Conservation (phyloP, 495 filamentous ascomycete species). For the Penicillium samsonianum region DNA sequence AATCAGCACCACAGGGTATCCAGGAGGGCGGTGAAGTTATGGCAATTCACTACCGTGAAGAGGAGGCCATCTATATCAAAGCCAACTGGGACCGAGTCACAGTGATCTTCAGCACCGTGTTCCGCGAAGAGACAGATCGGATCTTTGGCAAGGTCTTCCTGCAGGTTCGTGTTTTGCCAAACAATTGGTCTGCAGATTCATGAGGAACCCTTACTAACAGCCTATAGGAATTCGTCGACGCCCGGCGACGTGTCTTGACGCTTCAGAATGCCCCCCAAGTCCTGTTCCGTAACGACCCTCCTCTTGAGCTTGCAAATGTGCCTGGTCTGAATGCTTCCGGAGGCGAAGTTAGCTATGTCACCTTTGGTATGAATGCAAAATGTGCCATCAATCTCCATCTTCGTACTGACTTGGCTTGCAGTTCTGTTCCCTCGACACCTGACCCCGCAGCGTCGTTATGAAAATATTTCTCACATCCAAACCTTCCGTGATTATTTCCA, state of each 20-base stretch:
- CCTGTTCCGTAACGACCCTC: constrained; percentile 93
- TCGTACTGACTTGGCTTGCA: constrained; percentile 39
- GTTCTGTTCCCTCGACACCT: constrained; percentile 96
- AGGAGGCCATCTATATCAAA: constrained; percentile 99
- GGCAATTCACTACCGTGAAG: constrained; percentile 96
- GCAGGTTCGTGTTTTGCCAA: constrained; percentile 46
- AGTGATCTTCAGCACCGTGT: constrained; percentile 98
- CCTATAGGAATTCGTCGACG: constrained; percentile 90
- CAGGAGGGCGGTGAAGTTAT: constrained; percentile 88
- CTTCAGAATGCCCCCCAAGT: constrained; percentile 99
- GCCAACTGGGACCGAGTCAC: constrained; percentile 95
- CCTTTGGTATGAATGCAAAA: constrained; percentile 69
- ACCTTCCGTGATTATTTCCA: constrained; percentile 99
- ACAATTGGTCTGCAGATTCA: neutral
- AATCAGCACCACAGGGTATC: constrained; percentile 87
- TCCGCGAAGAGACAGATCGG: constrained; percentile 94
- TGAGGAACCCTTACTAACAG: constrained; percentile 2
- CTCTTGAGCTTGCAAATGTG: constrained; percentile 83
- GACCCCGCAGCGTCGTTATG: constrained; percentile 81
- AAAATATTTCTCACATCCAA: constrained; percentile 98
- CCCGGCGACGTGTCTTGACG: constrained; percentile 72
- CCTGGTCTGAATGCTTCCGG: constrained; percentile 72
- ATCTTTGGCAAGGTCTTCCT: constrained; percentile 96
- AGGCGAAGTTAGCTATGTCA: constrained; percentile 92
- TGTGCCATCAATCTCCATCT: neutral